A percentile compares a stretch with the other conserved stretches of the same genome.
phyloP scores from a whole-genome alignment of 2,329 filamentous ascomycete genomes.

The Karstenula rhodostoma region DNA sequence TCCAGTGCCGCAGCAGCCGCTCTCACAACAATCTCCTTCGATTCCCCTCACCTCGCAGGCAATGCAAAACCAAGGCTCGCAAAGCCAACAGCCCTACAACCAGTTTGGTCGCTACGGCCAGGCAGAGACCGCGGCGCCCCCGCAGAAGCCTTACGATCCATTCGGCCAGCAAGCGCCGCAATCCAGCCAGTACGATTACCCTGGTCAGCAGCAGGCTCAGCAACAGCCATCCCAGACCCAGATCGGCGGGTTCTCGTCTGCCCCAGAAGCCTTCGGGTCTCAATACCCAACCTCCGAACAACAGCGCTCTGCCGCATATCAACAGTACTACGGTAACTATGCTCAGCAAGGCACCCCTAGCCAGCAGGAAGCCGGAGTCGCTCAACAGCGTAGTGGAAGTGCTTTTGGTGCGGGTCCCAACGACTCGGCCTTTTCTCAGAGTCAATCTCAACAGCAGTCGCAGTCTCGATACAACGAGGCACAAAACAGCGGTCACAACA shows the following conservation, averaged over 20 bases:
- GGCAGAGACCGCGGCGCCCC: conserved; percentile 66
- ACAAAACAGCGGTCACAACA: conserved; percentile 88
- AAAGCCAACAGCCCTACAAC: conserved; percentile 59
- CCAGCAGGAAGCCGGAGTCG: conserved; percentile 73
- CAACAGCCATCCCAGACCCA: conserved; percentile 58
- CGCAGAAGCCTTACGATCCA: conserved; percentile 85
- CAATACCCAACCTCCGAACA: conserved; percentile 81
- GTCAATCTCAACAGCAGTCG: conserved; percentile 66
- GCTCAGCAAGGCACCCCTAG: conserved; percentile 60
- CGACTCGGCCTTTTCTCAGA: conserved; percentile 69
- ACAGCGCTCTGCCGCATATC: conserved; percentile 74
- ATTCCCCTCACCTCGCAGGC: conserved; percentile 62
- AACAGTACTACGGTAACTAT: conserved; percentile 69
- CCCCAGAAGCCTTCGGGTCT: conserved; percentile 79
- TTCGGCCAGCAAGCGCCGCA: conserved; percentile 78
- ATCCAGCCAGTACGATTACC: conserved; percentile 58
- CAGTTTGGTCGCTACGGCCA: conserved; percentile 77
- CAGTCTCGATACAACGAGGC: conserved; percentile 79
- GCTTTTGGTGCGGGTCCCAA: conserved; percentile 72
- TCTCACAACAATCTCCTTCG: conserved; percentile 53
- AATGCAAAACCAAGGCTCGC: conserved; percentile 59
- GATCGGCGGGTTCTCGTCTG: conserved; percentile 74
- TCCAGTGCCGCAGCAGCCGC: conserved; percentile 62
- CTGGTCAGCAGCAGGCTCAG: conserved; percentile 63
- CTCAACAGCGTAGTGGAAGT: conserved; percentile 79